Base-by-base conservation (phyloP, 345 rosid genomes). In the Pseudoturritis turrita region DNA sequence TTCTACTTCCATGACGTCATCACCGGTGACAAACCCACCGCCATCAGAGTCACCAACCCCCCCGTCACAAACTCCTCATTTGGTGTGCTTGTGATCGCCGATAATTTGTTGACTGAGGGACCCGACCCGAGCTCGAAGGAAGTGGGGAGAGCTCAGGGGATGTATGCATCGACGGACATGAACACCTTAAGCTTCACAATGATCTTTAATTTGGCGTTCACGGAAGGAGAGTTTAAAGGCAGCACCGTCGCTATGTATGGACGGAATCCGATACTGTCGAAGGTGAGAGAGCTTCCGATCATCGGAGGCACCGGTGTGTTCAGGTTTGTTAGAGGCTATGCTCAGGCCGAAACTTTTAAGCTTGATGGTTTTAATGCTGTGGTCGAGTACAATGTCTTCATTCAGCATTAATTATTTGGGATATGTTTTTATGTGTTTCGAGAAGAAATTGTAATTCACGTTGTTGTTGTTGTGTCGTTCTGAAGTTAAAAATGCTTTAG, bases 101-200 rank as follows among this genome's bases (percentile, higher is more conserved):
- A 87, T 58, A 84, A 87, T 44, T 79, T 78, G 0, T 69, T 87
- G 56, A 87, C 91, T 0, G 55, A 56, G 45, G 78, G 74, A 7
- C 83, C 87, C 0, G 77, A 83, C 3, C 29, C 26, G 45, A 72
- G 68, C 77, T 87, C 89, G 15, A 70, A 72, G 37, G 21, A 75
- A 17, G 79, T 87, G 10, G 91, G 91, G 35, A 81, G 76, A 14
- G 91, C 91, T 2, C 85, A 85, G 37, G 87, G 91, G 47, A 59
- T 85, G 18, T 87, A 85, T 13, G 75, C 84, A n/a, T 57, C 55
- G 0, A 82, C 89, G 0, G 74, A 81, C 22, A 85, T 57, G 31
- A 18, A 53, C 6, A 85, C 59, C 10, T 0, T 74, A 3, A 75
- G 79, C 14, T 46, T 87, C 6, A 45, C 80, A 1, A 75, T 87